Evolutionary conservation across 176 grass and related monocot species (phyloP), one percentile per base, ranked within the genome.

Genomic region (Thinopyrum elongatum): DNA sequence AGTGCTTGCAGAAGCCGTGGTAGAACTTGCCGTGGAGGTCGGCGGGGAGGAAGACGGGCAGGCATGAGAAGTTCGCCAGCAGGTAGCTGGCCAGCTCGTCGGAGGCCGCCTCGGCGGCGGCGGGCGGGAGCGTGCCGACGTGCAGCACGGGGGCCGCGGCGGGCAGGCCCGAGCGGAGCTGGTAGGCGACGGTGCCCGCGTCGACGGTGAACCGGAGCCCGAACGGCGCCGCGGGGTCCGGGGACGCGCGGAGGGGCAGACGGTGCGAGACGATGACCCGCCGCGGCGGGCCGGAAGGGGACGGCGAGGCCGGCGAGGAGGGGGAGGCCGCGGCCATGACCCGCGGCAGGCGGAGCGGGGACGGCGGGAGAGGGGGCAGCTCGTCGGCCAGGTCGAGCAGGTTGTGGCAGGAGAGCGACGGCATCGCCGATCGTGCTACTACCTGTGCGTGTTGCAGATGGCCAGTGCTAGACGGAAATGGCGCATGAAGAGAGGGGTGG

Each of bases 1-100:
- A 98, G 93, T 98, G 96, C 90, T 98, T 98, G 88, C 96, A 98
- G 73, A 91, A 98, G 0, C 93, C 91, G 49, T 98, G 89, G 88
- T 98, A 98, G 89, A 94, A 98, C 0, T 90, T 84, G 34, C 76
- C 77, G 90, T 98, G 96, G 78, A 98, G 93, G 36, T 95, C 93
- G 29, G 34, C 12, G 2, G 93, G 96, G 6, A 98, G 63, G 78
- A 88, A 94, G 6, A 98, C 96, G 1, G 96, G 96, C 5, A 95
- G 83, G 86, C 93, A 98, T 2, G 90, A 90, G 88, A 97, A 97
- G 33, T 34, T 77, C 1, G 59, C 66, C 2, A 92, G 19, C 27
- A 97, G 64, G 58, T 91, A 89, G 88, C 68, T 86, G 68, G 90
- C 92, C 21, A 97, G 51, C 76, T 90, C 95, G 16, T 95, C 96